Base-by-base conservation (phyloP, 352 stramenopile species). In the Phytophthora boehmeriae region DNA sequence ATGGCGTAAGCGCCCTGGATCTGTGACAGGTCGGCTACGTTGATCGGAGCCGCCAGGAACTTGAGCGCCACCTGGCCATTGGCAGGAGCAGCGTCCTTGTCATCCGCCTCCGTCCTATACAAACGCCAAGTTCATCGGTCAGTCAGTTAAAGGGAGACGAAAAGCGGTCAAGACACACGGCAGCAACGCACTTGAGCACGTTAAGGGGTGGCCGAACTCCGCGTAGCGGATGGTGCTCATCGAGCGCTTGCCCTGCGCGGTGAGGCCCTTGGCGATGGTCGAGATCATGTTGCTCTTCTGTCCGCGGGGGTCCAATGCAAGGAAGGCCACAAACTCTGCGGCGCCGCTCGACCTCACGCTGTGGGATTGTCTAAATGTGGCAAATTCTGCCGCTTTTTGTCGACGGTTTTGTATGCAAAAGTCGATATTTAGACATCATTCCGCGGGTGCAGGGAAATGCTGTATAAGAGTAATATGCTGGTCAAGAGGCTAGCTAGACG, bases 41-140 rank as follows among this genome's bases (percentile, higher is more conserved):
- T 96, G 61, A 97, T 95, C 5, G 89, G 89, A 39, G 88, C 87
- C 19, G 88, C 89, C 58, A 97, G 65, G 71, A 97, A 95, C 76
- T 95, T 92, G 57, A 97, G 72, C 36, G 81, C 84, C 17, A 97
- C 86, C 59, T 97, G 84, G 45, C 72, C 78, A 14, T 71, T 63
- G 35, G 63, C 70, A 5, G 85, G 69, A 44, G 73, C 54, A 5
- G 59, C 64, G 20, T 89, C 73, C 66, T 86, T 83, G 52, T 89
- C 80, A 58, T 92, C 86, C 28, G 51, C 65, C 59, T 94, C 78
- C 19, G 75, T 77, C 71, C 82, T 93, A 61, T 42, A 41, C n/a
- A 25, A 42, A 17, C 19, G 71, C 25, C 19, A 34, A 57, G 13
- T 49, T 4, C 27, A 27, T 45, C 25, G 17, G 46, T 35, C 44